Evolutionary conservation across 768 basidiomycete genomes (phyloP).

Genomic region (Floccularia luteovirens): DNA sequence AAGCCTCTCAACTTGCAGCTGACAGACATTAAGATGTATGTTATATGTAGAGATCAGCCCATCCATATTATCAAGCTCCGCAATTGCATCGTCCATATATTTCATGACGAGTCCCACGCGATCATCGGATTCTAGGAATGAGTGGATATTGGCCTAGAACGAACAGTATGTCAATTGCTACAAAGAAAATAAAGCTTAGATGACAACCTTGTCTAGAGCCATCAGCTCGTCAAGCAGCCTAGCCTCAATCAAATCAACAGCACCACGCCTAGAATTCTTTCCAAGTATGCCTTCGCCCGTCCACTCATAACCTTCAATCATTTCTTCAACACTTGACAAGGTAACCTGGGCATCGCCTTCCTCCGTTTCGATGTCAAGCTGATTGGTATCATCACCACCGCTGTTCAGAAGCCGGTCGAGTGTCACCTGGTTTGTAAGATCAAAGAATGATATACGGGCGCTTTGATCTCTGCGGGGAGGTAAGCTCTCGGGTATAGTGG

Average conservation of each 20-base stretch:
- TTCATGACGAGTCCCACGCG: conserved; percentile 80
- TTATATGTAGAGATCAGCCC: conserved; percentile 88
- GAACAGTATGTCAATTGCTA: conserved; percentile 3
- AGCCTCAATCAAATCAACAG: conserved; percentile 89
- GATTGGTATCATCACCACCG: conserved; percentile 23
- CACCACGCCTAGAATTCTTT: conserved; percentile 55
- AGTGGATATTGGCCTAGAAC: conserved; percentile 88
- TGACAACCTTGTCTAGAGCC: conserved; percentile 83
- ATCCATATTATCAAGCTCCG: conserved; percentile 88
- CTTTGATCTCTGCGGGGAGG: conserved; percentile 51
- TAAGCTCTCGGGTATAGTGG: conserved; percentile 22
- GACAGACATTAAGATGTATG: conserved; percentile 81
- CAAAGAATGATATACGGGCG: conserved; percentile 76
- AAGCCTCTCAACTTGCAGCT: too few relatives aligned
- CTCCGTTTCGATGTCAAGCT: conserved; percentile 47
- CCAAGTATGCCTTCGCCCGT: conserved; percentile 72
- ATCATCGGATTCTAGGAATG: conserved; percentile 95
- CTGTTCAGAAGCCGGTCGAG: conserved; percentile 60
- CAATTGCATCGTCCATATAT: conserved; percentile 82
- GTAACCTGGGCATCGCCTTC: conserved; percentile 77
- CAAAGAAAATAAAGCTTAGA: conserved; percentile 1
- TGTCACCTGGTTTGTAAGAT: conserved; percentile 66
- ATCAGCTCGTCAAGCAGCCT: conserved; percentile 82
- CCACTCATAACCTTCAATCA: conserved; percentile 99
- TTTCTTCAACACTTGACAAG: conserved; percentile 91